These are phyloP conservation scores for Talaromyces sp. DNA, from an alignment of 2,329 filamentous ascomycete species.

Conservation along the genomic window DNA sequence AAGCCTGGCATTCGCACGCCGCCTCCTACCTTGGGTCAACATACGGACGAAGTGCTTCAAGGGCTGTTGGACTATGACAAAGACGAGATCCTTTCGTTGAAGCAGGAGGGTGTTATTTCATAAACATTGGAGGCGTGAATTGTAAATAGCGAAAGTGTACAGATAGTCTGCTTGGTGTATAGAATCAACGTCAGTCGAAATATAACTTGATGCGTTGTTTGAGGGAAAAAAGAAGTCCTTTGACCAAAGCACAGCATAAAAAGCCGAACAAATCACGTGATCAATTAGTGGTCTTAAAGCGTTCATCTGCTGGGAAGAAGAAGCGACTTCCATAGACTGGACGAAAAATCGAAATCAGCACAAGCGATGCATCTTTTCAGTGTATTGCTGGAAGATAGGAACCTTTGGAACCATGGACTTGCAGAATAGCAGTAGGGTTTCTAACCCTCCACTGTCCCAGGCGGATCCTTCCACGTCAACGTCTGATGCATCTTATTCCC, in stretches of 20 bases:
- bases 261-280: neutral
- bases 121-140: conserved; percentile 23
- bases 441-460: conserved; percentile 5
- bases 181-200: too few relatives aligned
- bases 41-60: conserved; percentile 71
- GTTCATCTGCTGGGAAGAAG: neutral
- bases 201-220: too few relatives aligned
- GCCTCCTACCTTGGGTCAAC: conserved; percentile 80
- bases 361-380: neutral
- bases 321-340: neutral
- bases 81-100: conserved; percentile 58
- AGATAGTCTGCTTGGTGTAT: too few relatives aligned
- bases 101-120: conserved; percentile 61
- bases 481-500: conserved; percentile 10
- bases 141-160: neutral
- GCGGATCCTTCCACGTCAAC: conserved; percentile 9
- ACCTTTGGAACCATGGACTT: conserved; percentile 7
- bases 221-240: neutral
- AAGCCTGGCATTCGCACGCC: conserved; percentile 68
- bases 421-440: conserved; percentile 9
- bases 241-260: neutral
- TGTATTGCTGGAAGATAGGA: neutral
- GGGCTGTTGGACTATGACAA: conserved; percentile 58
- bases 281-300: neutral
- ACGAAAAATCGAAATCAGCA: neutral